Conservation (phyloP, 345 rosid species). For the Syzygium grande region DNA sequence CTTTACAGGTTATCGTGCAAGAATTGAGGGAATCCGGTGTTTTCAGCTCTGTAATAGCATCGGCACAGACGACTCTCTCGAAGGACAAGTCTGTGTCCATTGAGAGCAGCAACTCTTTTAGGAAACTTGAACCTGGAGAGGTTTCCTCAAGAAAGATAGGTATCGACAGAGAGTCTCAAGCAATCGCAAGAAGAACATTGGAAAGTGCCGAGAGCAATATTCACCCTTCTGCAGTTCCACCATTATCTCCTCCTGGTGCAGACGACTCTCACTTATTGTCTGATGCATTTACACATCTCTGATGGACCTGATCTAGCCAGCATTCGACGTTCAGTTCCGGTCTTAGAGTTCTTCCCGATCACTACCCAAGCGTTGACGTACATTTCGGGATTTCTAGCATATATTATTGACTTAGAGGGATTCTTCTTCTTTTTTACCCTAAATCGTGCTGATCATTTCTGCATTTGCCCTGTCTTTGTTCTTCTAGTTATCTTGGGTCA, state of each 20-base stretch:
- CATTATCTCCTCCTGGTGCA: constrained; percentile 50
- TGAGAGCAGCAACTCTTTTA: constrained; percentile 20
- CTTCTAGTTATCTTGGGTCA: too few species aligned
- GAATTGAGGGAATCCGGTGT: constrained; percentile 70
- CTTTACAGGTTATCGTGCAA: constrained; percentile 58
- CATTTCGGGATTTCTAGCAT: not conserved
- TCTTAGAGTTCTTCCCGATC: constrained; percentile 36
- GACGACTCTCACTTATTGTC: constrained; percentile 4
- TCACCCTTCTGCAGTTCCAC: constrained; percentile 41
- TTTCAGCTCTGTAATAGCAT: constrained; percentile 44
- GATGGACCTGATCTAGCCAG: not conserved
- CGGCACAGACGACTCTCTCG: constrained; percentile 23
- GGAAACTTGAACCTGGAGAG: constrained; percentile 5
- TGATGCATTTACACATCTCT: not conserved
- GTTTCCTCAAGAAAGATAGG: constrained; percentile 45
- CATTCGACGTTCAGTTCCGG: constrained; percentile 9
- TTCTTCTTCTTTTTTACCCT: not conserved
- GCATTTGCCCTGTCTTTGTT: too few species aligned
- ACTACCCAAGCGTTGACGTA: constrained; percentile 38
- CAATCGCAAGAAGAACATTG: constrained; percentile 39
- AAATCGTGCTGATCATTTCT: too few species aligned
- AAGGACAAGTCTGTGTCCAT: constrained; percentile 18
- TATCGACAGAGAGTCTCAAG: constrained; percentile 25
- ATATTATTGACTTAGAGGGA: not conserved
- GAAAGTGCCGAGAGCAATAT: constrained; percentile 10